Evolutionary conservation across 768 basidiomycete genomes (phyloP), one percentile per base, ranked within the genome.

Genomic region (Tulasnella sp.): DNA sequence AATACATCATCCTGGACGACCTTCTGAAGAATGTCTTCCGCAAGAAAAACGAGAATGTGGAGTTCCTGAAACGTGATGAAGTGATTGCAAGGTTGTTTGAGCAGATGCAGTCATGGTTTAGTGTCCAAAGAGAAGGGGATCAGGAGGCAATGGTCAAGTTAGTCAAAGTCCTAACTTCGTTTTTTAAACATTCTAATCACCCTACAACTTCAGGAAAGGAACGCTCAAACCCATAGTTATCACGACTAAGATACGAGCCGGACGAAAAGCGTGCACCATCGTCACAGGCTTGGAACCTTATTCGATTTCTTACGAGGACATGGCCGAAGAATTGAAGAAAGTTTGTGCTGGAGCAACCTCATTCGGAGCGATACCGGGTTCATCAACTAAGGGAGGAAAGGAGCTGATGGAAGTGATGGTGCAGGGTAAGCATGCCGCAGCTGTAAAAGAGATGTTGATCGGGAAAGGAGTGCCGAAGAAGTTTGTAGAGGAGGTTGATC

Each of bases 251-350:
- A 65, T 76, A 29, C 72, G 87, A n/a, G 81, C 85, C 61, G 85
- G 83, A 2, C 73, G 80, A 16, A 88, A 83, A 63, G 77, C 78
- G 3, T 77, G 73, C 42, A 93, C 89, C 1, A 65, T 82, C 40
- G 72, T 92, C 46, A 78, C 79, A 0, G 83, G 83, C 0, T 83
- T 87, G 53, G 91, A 95, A 62, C 73, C 81, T 0, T 95, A 81
- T 63, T 67, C 75, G 24, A 65, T 86, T 8, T 69, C 77, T 12
- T 75, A 79, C 10, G 79, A 85, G 9, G 74, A 76, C 25, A 76
- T 91, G 64, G 80, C 81, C 1, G 84, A 91, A 40, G 84, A 85
- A 41, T 65, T 93, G 53, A 73, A 78, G 51, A 82, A 76, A 64
- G 59, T 70, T 1, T 93, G 89, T 59, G 88, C 89, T 1, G 77